These are phyloP conservation scores for Xylariaceae sp. DNA, from an alignment of 2,329 filamentous ascomycete genomes.

Conservation along the genomic window DNA sequence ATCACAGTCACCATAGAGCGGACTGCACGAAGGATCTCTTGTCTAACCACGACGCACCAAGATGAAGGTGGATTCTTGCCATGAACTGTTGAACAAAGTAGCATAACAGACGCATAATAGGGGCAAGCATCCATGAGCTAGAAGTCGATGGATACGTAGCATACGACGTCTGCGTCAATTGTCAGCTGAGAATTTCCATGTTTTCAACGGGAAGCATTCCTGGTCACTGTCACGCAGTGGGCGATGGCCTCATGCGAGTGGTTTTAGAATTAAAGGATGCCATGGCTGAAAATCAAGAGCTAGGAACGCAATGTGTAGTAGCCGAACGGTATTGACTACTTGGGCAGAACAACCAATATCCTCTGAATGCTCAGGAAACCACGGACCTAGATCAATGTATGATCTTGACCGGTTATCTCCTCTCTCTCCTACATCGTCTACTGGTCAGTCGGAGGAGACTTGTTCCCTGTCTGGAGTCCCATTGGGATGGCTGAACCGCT, in stretches of 20 bases:
- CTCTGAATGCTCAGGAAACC: no score
- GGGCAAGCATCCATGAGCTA: not conserved
- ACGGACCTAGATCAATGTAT: not conserved
- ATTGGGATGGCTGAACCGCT: not conserved
- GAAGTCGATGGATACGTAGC: not conserved
- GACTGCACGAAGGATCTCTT: not conserved
- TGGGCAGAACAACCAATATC: no score
- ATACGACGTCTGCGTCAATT: not conserved
- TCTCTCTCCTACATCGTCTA: no score
- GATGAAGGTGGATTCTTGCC: not conserved
- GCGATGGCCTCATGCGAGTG: no score
- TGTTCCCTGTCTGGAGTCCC: not conserved
- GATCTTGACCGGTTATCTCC: not conserved
- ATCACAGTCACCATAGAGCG: not conserved
- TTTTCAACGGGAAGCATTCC: no score
- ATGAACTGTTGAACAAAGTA: not conserved
- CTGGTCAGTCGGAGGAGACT: not conserved
- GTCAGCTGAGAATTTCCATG: no score
- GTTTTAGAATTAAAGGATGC: no score
- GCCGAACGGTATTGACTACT: no score
- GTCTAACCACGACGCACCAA: not conserved
- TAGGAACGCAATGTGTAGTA: no score
- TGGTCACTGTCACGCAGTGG: no score
- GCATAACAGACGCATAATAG: not conserved
- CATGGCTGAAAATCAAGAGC: no score